Base-by-base conservation (phyloP, 2,329 filamentous ascomycete species). In the Clonostachys chloroleuca region DNA sequence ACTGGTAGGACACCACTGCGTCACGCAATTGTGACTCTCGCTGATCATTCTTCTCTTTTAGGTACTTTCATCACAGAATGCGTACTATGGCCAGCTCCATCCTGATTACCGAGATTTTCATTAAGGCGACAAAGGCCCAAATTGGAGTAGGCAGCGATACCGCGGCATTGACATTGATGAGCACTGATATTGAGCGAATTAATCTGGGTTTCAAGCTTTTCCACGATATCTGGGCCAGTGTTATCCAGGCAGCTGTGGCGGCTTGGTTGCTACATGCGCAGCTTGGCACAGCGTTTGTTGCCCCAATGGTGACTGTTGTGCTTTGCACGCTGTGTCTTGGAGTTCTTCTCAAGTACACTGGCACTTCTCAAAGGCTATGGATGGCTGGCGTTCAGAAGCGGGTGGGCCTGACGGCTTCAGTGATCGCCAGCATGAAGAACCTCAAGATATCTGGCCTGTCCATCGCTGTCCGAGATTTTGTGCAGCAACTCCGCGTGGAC, bases 151-250 rank as follows among this genome's bases (percentile, higher is more conserved):
- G 63, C 4, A 64, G 68, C 34, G 64, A 71, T n/a, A 61, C 66
- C 4, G 66, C 69, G 0, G 64, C 70, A 0, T 51, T 77, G 40
- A 75, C 73, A 0, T 59, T 76, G 4, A 77, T 77, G 73, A 72
- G 64, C 47, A 65, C 69, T 5, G 74, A 78, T 43, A 59, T 75
- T 10, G 73, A 75, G 48, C 62, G 66, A 6, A 65, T 75, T 4
- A 54, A 61, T 3, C 41, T 53, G 1, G 72, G 67, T 1, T 56
- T 64, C 5, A 47, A 54, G 5, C 52, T 47, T 2, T 47, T 72
- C 34, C 74, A 75, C 42, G 66, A 73, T 24, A 48, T 67, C 5
- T 74, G 70, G 71, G 67, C 62, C 0, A 65, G 56, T 37, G 45
- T 61, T 1, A 49, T 76, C 1, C 67, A 78, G 50, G 64, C 73